A percentile compares a stretch with the other conserved stretches of the same genome.
These are phyloP conservation scores for Amesomyces nigricolor DNA, from an alignment of 2,329 filamentous ascomycete species.

Conservation along the genomic window DNA sequence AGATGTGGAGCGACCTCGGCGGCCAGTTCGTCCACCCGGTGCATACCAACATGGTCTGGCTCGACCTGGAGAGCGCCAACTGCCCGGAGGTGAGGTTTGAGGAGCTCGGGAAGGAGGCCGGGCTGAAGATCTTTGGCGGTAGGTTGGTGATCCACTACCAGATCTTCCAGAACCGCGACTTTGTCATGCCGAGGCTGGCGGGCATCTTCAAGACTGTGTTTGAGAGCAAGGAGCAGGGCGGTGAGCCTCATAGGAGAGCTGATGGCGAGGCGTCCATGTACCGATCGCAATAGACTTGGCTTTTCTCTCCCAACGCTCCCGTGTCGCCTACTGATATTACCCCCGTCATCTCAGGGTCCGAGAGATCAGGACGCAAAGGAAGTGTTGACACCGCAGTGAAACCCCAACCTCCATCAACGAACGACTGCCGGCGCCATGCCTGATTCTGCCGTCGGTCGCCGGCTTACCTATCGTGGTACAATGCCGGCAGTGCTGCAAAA, in stretches of 20 bases:
- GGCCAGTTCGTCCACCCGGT: conserved; percentile 64
- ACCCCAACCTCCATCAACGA: background rate
- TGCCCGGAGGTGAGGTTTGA: conserved; percentile 36
- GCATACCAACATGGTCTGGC: conserved; percentile 91
- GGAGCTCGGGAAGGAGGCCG: conserved; percentile 37
- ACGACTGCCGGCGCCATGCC: background rate
- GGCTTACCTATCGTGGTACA: background rate
- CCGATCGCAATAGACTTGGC: conserved; percentile 11
- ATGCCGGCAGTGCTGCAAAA: background rate
- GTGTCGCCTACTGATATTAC: too few species aligned
- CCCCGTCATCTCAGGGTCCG: too few species aligned
- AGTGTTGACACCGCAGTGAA: background rate
- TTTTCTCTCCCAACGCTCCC: background rate
- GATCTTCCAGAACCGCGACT: conserved; percentile 55
- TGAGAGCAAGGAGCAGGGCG: conserved; percentile 22
- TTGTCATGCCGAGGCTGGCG: conserved; percentile 53
- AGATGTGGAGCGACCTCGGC: conserved; percentile 62
- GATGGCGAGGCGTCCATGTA: conserved; percentile 23
- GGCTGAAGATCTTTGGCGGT: conserved; percentile 37
- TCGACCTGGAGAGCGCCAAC: conserved; percentile 62
- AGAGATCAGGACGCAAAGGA: too few species aligned
- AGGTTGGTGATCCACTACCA: conserved; percentile 51
- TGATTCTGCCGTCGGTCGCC: background rate
- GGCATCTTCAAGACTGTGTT: conserved; percentile 45
- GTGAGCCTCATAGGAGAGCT: background rate